Evolutionary conservation across 1,284 basidiomycete species (phyloP).

Genomic region (Trametes hirsuta): DNA sequence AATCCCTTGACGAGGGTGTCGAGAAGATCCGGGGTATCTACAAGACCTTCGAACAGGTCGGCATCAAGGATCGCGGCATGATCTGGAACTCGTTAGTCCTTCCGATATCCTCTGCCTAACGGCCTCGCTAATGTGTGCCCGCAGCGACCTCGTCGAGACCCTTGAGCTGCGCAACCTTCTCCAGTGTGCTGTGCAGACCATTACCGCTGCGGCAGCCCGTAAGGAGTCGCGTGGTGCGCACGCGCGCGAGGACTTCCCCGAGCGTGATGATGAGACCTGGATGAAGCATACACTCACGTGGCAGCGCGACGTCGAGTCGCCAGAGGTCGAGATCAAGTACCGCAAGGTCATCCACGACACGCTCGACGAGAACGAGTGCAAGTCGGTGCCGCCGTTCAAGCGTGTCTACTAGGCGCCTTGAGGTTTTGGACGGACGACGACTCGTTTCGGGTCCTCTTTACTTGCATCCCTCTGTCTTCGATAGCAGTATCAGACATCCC

Average conservation of each 20-base stretch:
- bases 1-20: slow-evolving; percentile 91
- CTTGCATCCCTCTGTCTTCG: slow-evolving; percentile 4
- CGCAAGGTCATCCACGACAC: slow-evolving; percentile 85
- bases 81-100: slow-evolving; percentile 93
- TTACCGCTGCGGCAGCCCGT: slow-evolving; percentile 92
- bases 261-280: slow-evolving; percentile 91
- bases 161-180: slow-evolving; percentile 96
- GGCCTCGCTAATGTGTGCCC: neutral
- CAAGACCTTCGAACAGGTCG: slow-evolving; percentile 87
- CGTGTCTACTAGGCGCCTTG: slow-evolving; percentile 67
- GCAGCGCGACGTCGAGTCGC: slow-evolving; percentile 73
- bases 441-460: too few relatives aligned
- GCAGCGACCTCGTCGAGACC: slow-evolving; percentile 93
- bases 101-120: neutral
- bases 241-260: slow-evolving; percentile 94
- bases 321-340: slow-evolving; percentile 91
- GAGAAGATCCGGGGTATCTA: slow-evolving; percentile 86
- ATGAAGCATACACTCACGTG: slow-evolving; percentile 95
- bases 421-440: too few relatives aligned
- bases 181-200: slow-evolving; percentile 95
- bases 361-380: slow-evolving; percentile 96
- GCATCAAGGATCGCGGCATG: slow-evolving; percentile 97
- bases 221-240: slow-evolving; percentile 98
- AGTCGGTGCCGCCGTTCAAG: slow-evolving; percentile 85
- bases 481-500: slow-evolving; percentile 14